Evolutionary conservation across 2,329 filamentous ascomycete species (phyloP), one percentile per base, ranked within the genome.

Genomic region (Verticillium dahliae): DNA sequence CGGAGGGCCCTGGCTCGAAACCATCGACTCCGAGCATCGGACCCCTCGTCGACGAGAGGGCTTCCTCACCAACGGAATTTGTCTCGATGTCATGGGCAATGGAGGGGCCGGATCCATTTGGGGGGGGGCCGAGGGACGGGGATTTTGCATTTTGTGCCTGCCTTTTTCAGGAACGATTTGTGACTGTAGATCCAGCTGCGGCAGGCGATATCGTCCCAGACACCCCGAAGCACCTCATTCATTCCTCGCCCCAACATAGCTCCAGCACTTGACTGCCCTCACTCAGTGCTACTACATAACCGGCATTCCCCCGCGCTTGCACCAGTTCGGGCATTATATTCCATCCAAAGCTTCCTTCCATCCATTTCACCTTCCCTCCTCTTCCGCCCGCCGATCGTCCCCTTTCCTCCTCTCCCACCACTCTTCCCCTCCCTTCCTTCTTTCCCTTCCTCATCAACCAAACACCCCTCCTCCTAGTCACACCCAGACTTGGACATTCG

Each of bases 11-110:
- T 11, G 18, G 58, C 63, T 61, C 54, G 50, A 57, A 50, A 52
- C 61, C 62, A 58, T 37, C 41, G 38, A 38, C 69, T 73, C 72
- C 72, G 71, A 74, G 67, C 27, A 72, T 74, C 72, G 72, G 72
- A 68, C 58, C 45, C 52, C 50, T 50, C 52, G 57, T 50, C 45
- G 45, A 50, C 11, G 45, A 50, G 45, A 50, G 45, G 45, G 45
- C 45, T 50, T 50, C 45, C 45, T 50, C 45, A 50, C 45, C 45
- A 50, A 50, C n/a, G 45, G 22, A n/a, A 50, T 22, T 50, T 50
- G 45, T 18, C 22, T 50, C n/a, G 45, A 50, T 50, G 45, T 50
- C 45, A 22, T 50, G 45, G 35, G 45, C 45, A 50, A 50, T 50
- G 22, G 18, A 18, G 45, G 45, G 27, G 27, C 27, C 27, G 27